phyloP scores from a whole-genome alignment of 202 grass and related monocot species.

The Setaria italica region DNA sequence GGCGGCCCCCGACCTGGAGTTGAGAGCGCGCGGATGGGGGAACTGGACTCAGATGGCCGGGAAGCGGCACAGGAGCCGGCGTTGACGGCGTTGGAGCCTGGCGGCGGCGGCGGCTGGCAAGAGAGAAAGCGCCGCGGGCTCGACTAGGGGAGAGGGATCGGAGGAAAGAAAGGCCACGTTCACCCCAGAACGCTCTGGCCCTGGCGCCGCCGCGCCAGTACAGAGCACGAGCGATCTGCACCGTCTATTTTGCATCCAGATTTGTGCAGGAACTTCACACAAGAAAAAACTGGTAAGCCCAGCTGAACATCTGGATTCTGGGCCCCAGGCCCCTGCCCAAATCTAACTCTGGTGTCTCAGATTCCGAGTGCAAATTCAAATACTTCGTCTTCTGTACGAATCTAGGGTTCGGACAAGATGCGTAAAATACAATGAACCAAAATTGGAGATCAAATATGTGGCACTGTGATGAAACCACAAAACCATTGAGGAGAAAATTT shows the following conservation, averaged over 20 bases:
- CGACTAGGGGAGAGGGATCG: conserved; percentile 6
- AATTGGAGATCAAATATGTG: not conserved
- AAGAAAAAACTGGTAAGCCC: too few species aligned
- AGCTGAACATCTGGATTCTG: too few species aligned
- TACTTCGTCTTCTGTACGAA: not conserved
- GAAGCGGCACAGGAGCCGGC: not conserved
- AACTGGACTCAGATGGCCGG: not conserved
- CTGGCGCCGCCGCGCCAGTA: not conserved
- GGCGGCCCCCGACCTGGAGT: conserved; percentile 28
- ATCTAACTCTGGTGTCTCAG: not conserved
- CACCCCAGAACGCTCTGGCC: not conserved
- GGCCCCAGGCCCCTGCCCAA: not conserved
- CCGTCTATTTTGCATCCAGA: not conserved
- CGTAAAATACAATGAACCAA: not conserved
- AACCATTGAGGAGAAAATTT: not conserved
- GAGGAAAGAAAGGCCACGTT: conserved; percentile 29
- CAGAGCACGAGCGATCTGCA: not conserved
- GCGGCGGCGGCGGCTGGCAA: conserved; percentile 7
- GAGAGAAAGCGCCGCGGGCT: conserved; percentile 9
- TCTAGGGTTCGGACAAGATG: not conserved
- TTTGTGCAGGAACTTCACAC: not conserved
- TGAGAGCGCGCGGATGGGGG: not conserved
- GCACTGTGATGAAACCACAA: too few species aligned
- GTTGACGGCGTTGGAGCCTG: not conserved
- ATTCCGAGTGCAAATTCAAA: not conserved